Percentiles rank a stretch among this genome's conserved stretches.
Evolutionary conservation across 176 grass and related monocot species (phyloP).

Genomic region (Alloteropsis semialata): DNA sequence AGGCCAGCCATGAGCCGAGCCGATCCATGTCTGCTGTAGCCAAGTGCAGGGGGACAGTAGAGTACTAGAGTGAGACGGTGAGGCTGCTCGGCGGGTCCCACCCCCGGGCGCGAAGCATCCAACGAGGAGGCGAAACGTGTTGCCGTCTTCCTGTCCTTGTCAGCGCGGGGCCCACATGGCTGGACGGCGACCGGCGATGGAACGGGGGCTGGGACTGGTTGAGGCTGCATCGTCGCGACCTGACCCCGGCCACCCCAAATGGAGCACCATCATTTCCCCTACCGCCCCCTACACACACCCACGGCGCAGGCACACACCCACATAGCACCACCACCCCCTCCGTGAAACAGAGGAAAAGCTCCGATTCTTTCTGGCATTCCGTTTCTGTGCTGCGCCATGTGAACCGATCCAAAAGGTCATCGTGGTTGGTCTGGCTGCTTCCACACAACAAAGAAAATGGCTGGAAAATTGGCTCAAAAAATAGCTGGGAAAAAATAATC

Average conservation of each 20-base stretch:
- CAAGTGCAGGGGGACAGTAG: neutral
- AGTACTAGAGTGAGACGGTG: neutral
- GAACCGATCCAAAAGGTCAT: neutral
- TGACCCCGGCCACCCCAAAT: slow-evolving; percentile 31
- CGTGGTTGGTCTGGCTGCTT: neutral
- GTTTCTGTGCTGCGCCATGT: neutral
- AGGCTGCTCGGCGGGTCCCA: neutral
- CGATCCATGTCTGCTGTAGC: neutral
- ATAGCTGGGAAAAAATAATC: neutral
- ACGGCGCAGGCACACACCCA: neutral
- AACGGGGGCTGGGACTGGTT: neutral
- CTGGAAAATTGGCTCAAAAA: neutral
- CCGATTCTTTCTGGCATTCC: neutral
- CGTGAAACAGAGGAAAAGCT: neutral
- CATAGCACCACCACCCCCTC: neutral
- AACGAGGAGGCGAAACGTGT: slow-evolving; percentile 39
- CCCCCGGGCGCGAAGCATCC: neutral
- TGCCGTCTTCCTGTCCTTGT: neutral
- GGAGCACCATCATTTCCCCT: slow-evolving; percentile 46
- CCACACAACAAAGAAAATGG: neutral
- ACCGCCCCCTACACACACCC: neutral
- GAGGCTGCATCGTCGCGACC: slow-evolving; percentile 32
- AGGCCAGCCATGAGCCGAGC: neutral
- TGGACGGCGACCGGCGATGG: slow-evolving; percentile 22
- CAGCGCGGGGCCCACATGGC: slow-evolving; percentile 15